Evolutionary conservation across 306 rosid species (phyloP).

Genomic region (Vigna trinervia): DNA sequence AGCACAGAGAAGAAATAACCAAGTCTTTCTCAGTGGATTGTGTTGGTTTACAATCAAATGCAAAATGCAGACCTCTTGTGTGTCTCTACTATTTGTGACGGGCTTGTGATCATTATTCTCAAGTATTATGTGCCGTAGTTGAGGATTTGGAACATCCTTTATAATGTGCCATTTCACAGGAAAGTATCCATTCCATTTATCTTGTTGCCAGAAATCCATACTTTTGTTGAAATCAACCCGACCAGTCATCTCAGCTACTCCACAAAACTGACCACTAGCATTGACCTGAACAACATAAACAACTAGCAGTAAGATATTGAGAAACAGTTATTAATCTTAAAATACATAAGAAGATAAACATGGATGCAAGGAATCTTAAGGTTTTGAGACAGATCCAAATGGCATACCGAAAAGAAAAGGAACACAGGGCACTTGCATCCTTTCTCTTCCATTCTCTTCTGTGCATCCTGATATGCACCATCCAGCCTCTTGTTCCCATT

Average conservation of each 20-base stretch:
- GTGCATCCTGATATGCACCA: slow-evolving; percentile 66
- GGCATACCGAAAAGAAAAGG: slow-evolving; percentile 85
- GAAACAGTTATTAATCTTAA: neutral
- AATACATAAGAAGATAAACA: slow-evolving; percentile 6
- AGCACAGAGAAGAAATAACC: slow-evolving; percentile 16
- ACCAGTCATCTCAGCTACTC: slow-evolving; percentile 89
- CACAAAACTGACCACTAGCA: slow-evolving; percentile 93
- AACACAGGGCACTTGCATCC: slow-evolving; percentile 74
- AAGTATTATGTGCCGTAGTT: slow-evolving; percentile 75
- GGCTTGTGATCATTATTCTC: slow-evolving; percentile 90
- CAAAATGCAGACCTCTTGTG: slow-evolving; percentile 71
- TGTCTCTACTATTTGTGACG: slow-evolving; percentile 87
- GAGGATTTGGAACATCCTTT: slow-evolving; percentile 81
- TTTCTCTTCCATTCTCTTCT: slow-evolving; percentile 54
- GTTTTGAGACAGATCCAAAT: neutral
- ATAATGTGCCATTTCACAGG: slow-evolving; percentile 89
- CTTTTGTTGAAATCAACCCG: slow-evolving; percentile 74
- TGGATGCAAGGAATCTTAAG: neutral
- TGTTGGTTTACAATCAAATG: neutral
- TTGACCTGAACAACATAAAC: slow-evolving; percentile 66
- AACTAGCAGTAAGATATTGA: slow-evolving; percentile 11
- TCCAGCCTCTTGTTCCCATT: slow-evolving; percentile 82
- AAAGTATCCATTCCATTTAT: slow-evolving; percentile 87
- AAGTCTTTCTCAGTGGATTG: neutral
- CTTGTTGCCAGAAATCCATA: slow-evolving; percentile 96